These are phyloP conservation scores for Acer yangbiense DNA, from an alignment of 345 rosid species.

Conservation along the genomic window DNA sequence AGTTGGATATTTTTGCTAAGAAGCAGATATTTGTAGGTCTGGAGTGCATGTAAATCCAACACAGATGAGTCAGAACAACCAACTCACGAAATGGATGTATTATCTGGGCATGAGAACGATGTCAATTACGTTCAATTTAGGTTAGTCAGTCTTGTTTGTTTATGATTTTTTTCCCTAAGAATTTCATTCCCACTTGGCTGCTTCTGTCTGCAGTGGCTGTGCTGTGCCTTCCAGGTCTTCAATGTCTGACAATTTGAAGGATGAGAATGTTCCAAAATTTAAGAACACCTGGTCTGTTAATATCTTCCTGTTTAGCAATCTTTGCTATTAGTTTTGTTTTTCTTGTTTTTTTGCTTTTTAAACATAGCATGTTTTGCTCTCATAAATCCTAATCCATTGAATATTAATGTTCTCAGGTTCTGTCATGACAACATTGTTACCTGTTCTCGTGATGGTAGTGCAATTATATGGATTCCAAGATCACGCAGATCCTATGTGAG, in stretches of 20 bases:
- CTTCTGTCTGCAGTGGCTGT: constrained; percentile 75
- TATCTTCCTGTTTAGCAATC: constrained; percentile 14
- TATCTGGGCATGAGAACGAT: constrained; percentile 95
- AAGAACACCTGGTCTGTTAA: constrained; percentile 80
- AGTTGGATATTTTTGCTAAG: constrained; percentile 27
- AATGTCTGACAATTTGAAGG: constrained; percentile 68
- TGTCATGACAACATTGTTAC: constrained; percentile 96
- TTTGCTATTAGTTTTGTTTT: constrained; percentile 17
- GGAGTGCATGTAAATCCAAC: constrained; percentile 83
- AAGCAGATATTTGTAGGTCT: constrained; percentile 64
- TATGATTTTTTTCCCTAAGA: background rate
- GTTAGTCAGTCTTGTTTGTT: constrained; percentile 37
- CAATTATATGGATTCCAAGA: constrained; percentile 95
- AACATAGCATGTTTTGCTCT: constrained; percentile 8
- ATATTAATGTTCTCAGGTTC: constrained; percentile 55
- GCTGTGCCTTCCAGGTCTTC: constrained; percentile 81
- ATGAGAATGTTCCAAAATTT: constrained; percentile 86
- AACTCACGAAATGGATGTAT: constrained; percentile 86
- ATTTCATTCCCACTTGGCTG: constrained; percentile 25
- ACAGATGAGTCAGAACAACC: constrained; percentile 69
- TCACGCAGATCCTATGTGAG: constrained; percentile 90
- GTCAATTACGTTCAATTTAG: constrained; percentile 98
- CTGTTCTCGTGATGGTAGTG: constrained; percentile 99
- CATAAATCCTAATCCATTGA: constrained; percentile 14
- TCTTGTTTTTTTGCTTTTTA: constrained; percentile 13